A percentile compares a stretch with the other conserved stretches of the same genome.
Evolutionary conservation across 176 grass and related monocot species (phyloP).

Genomic region (Phyllostachys edulis): DNA sequence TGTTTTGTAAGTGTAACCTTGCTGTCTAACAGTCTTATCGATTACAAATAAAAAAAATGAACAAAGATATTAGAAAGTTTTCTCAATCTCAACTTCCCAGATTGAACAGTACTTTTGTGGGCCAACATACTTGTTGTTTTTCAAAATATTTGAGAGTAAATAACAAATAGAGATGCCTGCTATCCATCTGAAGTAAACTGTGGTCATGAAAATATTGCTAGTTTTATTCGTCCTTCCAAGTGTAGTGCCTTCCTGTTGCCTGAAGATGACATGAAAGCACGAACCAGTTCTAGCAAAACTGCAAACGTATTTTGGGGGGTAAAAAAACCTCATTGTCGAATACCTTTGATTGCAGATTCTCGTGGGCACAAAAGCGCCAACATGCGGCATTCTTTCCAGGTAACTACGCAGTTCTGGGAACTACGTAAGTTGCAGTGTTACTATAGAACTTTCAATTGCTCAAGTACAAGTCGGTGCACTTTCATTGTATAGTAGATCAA

Average conservation of each 20-base stretch:
- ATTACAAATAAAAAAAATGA: background rate
- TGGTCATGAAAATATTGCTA: background rate
- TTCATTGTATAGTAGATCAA: background rate
- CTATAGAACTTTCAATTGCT: background rate
- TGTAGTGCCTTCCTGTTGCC: background rate
- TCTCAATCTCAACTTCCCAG: background rate
- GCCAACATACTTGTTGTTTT: background rate
- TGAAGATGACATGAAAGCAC: background rate
- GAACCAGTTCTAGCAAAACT: background rate
- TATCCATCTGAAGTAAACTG: background rate
- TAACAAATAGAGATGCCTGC: background rate
- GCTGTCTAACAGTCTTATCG: no score
- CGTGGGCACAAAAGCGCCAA: conserved; percentile 67
- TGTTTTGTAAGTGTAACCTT: no score
- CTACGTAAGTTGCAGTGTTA: background rate
- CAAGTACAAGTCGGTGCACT: background rate
- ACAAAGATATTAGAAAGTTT: background rate
- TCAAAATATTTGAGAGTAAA: background rate
- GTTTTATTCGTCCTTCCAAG: background rate
- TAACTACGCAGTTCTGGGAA: background rate
- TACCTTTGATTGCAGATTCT: conserved; percentile 47
- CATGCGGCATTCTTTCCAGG: conserved; percentile 54
- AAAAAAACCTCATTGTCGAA: background rate
- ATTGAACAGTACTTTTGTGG: background rate
- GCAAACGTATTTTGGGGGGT: background rate